phyloP scores from a whole-genome alignment of 495 filamentous ascomycete genomes.

The Xylaria flabelliformis region DNA sequence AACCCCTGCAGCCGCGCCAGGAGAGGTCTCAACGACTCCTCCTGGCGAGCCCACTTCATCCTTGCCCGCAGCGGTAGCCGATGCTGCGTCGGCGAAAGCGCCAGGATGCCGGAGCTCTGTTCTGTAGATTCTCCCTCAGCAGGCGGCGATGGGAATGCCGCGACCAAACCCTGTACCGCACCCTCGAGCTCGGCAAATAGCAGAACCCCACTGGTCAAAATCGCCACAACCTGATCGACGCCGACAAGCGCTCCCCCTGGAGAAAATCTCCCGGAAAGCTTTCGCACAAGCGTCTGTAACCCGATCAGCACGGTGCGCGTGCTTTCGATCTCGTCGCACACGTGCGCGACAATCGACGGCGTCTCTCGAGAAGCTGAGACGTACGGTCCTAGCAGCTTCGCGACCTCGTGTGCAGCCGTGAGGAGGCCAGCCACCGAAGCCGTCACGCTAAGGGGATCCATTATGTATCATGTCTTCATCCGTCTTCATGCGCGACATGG shows the following conservation, averaged over 20 bases:
- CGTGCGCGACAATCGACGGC: constrained; percentile 28
- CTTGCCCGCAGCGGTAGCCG: constrained; percentile 19
- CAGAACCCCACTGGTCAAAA: constrained; percentile 36
- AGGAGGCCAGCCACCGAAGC: constrained; percentile 35
- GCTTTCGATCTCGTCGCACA: constrained; percentile 29
- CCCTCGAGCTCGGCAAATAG: constrained; percentile 39
- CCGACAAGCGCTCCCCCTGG: constrained; percentile 22
- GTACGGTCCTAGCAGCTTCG: constrained; percentile 32
- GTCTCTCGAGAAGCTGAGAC: constrained; percentile 29
- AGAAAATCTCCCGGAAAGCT: not conserved
- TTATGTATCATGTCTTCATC: not conserved
- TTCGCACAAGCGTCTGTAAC: constrained; percentile 19
- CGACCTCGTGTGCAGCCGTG: constrained; percentile 27
- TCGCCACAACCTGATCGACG: constrained; percentile 34
- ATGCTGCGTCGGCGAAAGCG: not conserved
- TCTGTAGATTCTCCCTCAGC: not conserved
- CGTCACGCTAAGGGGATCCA: constrained; percentile 35
- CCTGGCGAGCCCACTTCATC: constrained; percentile 33
- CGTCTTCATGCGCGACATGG: not conserved
- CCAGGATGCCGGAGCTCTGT: too few relatives aligned
- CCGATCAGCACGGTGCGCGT: constrained; percentile 25
- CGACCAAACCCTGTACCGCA: constrained; percentile 11
- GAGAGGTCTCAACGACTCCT: constrained; percentile 20
- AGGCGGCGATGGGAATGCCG: not conserved
- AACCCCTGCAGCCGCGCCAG: constrained; percentile 31